A percentile compares a stretch with the other conserved stretches of the same genome.
phyloP scores from a whole-genome alignment of 441 rosid species.

The Mallotus japonicus region DNA sequence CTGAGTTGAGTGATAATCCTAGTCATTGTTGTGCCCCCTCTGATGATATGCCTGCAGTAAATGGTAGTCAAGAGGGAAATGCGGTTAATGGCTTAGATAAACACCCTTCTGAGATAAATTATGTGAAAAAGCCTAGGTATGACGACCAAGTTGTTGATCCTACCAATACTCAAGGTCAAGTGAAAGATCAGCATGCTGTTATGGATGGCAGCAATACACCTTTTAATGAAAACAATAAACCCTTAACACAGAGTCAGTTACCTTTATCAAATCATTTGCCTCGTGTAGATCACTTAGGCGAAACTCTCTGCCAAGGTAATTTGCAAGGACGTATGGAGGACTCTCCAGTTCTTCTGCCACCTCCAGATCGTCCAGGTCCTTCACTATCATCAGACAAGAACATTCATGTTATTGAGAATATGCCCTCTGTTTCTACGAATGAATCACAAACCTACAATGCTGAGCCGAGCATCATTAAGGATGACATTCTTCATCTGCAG shows the following conservation, averaged over 20 bases:
- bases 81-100: slow-evolving; percentile 36
- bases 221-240: slow-evolving; percentile 36
- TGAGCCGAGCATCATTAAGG: slow-evolving; percentile 56
- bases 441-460: slow-evolving; percentile 55
- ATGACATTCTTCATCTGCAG: slow-evolving; percentile 57
- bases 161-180: slow-evolving; percentile 22
- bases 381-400: slow-evolving; percentile 35
- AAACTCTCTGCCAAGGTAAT: slow-evolving; percentile 33
- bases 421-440: slow-evolving; percentile 39
- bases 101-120: slow-evolving; percentile 23
- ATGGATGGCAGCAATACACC: slow-evolving; percentile 32
- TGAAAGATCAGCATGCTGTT: slow-evolving; percentile 32
- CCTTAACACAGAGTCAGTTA: slow-evolving; percentile 32
- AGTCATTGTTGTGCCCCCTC: slow-evolving; percentile 24
- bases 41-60: slow-evolving; percentile 36
- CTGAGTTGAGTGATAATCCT: slow-evolving; percentile 26
- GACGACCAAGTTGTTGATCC: slow-evolving; percentile 21
- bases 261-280: slow-evolving; percentile 36
- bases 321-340: slow-evolving; percentile 38
- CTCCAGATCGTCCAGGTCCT: slow-evolving; percentile 37
- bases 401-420: slow-evolving; percentile 33
- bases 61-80: slow-evolving; percentile 34
- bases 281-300: slow-evolving; percentile 35
- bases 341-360: slow-evolving; percentile 19
- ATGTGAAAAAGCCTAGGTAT: slow-evolving; percentile 30